Percentiles rank a stretch among this genome's conserved stretches.
These are phyloP conservation scores for Allium cepa DNA, from an alignment of 106 monocot species.

Conservation along the genomic window DNA sequence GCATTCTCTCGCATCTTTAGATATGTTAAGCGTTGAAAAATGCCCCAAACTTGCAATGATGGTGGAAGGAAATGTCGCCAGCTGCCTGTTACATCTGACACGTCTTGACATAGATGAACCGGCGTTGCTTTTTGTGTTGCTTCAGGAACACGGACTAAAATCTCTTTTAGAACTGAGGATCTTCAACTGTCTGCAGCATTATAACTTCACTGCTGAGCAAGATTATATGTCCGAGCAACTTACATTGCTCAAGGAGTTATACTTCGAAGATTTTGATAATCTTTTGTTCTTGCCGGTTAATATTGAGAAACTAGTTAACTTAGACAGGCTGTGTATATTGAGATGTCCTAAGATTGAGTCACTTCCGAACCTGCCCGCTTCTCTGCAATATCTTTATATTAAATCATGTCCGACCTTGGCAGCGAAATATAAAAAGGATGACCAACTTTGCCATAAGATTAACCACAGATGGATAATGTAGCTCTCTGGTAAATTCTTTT, in stretches of 20 bases:
- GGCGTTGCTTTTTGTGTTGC: background rate
- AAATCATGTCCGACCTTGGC: background rate
- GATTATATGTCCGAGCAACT: background rate
- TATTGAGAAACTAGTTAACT: background rate
- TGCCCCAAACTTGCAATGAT: background rate
- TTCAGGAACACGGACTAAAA: background rate
- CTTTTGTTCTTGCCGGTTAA: background rate
- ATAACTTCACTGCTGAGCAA: background rate
- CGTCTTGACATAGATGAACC: background rate
- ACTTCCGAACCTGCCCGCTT: background rate
- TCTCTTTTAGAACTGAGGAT: background rate
- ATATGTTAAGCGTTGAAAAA: background rate
- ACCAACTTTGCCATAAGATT: background rate
- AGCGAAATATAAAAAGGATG: background rate
- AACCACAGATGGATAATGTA: background rate
- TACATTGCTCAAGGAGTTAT: background rate
- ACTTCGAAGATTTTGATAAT: background rate
- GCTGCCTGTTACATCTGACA: background rate
- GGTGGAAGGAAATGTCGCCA: background rate
- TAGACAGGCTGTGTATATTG: background rate
- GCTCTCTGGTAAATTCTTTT: no score
- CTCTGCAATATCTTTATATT: background rate
- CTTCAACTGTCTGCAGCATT: background rate
- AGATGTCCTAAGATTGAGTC: background rate
- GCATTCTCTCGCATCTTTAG: background rate